Percentiles rank a stretch among this genome's conserved stretches.
These are phyloP conservation scores for Debaryomycetaceae sp. DNA, from an alignment of 1,139 yeast genomes.

Conservation along the genomic window DNA sequence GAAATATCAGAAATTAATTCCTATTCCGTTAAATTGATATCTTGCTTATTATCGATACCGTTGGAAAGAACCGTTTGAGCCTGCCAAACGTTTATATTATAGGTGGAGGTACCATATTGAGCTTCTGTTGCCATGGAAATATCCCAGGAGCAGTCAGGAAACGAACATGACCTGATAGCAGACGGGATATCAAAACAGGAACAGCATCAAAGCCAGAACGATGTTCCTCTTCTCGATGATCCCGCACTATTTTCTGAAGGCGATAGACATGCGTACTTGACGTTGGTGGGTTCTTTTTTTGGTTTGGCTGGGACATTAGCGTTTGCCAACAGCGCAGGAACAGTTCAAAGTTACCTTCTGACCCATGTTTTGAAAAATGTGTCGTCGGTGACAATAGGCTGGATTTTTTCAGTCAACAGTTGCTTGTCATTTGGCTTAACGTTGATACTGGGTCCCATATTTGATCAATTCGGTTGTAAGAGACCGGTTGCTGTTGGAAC, in stretches of 20 bases:
- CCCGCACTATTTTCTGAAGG: slow-evolving; percentile 57
- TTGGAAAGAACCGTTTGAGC: too few relatives aligned
- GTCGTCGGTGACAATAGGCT: slow-evolving; percentile 47
- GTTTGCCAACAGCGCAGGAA: slow-evolving; percentile 55
- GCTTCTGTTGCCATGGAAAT: neutral
- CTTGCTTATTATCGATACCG: too few relatives aligned
- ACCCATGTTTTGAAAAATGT: slow-evolving; percentile 44
- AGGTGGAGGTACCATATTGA: too few relatives aligned
- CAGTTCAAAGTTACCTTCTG: slow-evolving; percentile 55
- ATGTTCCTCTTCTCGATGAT: slow-evolving; percentile 6
- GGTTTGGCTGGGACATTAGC: slow-evolving; percentile 64
- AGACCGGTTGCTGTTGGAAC: slow-evolving; percentile 47
- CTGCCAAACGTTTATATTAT: too few relatives aligned
- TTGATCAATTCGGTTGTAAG: slow-evolving; percentile 55
- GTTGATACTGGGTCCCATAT: slow-evolving; percentile 60
- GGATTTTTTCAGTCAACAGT: slow-evolving; percentile 58
- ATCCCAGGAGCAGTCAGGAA: neutral
- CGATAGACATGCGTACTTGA: slow-evolving; percentile 53
- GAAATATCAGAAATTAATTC: too few relatives aligned
- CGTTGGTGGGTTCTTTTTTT: slow-evolving; percentile 59
- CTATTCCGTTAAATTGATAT: too few relatives aligned
- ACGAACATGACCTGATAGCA: neutral
- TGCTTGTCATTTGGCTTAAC: slow-evolving; percentile 54
- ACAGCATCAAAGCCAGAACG: neutral
- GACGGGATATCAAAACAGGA: neutral